Percentiles rank a stretch among this genome's conserved stretches.
phyloP scores from a whole-genome alignment of 306 rosid species.

The Abrus pulchellus region DNA sequence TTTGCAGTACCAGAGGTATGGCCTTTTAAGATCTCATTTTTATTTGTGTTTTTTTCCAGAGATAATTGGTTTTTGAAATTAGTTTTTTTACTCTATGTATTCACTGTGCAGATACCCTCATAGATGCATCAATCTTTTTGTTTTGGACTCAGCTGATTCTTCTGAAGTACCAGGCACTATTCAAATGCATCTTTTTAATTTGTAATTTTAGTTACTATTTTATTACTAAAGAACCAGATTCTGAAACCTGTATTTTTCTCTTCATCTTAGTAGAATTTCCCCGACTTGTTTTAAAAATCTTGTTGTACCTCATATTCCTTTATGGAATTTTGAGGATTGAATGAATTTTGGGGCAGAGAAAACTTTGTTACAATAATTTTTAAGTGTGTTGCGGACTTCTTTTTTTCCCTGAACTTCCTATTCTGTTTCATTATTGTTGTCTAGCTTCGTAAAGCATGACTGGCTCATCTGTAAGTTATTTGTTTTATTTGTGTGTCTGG shows the following conservation, averaged over 20 bases:
- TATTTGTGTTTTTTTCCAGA: conserved; percentile 30
- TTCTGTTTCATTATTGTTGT: conserved; percentile 9
- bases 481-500: conserved; percentile 14
- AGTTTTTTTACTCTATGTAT: conserved; percentile 65
- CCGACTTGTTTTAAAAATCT: conserved; percentile 48
- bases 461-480: conserved; percentile 8
- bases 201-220: conserved; percentile 59
- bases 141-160: conserved; percentile 88
- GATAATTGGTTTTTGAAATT: conserved; percentile 49
- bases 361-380: conserved; percentile 52
- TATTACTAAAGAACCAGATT: conserved; percentile 59
- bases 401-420: not conserved
- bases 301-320: conserved; percentile 49
- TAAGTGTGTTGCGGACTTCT: conserved; percentile 48
- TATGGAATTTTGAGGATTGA: conserved; percentile 51
- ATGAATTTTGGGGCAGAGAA: conserved; percentile 61
- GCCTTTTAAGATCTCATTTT: conserved; percentile 37
- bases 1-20: conserved; percentile 53
- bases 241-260: conserved; percentile 61
- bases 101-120: conserved; percentile 80
- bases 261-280: conserved; percentile 43
- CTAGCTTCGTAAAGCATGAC: conserved; percentile 23
- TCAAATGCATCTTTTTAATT: conserved; percentile 78
- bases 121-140: conserved; percentile 80
- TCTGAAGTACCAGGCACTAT: conserved; percentile 80